phyloP scores from a whole-genome alignment of 1,139 yeast genomes.

The Blastobotrys malaysiensis region DNA sequence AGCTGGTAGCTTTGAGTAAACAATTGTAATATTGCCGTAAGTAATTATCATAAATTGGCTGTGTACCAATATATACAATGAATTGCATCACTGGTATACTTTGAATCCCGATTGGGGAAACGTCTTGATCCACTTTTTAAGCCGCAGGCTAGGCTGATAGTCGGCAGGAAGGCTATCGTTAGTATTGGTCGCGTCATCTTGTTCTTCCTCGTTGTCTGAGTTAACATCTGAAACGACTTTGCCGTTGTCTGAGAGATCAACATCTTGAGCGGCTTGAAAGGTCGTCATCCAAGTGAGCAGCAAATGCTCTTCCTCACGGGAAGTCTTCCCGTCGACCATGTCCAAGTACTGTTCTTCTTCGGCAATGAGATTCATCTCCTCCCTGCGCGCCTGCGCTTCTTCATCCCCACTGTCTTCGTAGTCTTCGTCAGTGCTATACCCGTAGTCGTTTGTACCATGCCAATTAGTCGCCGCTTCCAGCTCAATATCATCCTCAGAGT shows the following conservation, averaged over 20 bases:
- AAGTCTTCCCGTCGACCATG: slow-evolving; percentile 4
- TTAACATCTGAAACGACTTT: no score
- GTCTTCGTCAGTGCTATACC: not conserved
- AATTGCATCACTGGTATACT: no score
- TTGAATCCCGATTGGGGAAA: not conserved
- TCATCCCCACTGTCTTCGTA: not conserved
- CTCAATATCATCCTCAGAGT: not conserved
- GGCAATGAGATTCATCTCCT: not conserved
- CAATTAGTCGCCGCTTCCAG: not conserved
- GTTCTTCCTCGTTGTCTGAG: no score
- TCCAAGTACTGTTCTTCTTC: slow-evolving; percentile 3
- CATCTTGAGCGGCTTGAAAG: not conserved
- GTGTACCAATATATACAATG: no score
- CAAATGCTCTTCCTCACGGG: slow-evolving; percentile 9
- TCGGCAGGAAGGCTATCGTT: no score
- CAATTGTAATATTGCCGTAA: no score
- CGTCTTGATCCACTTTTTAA: not conserved
- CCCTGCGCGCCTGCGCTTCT: not conserved
- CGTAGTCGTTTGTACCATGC: not conserved
- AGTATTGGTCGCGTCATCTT: no score
- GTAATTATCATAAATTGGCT: no score
- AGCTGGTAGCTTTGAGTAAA: no score
- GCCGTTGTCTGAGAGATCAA: no score
- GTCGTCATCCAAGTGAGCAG: slow-evolving; percentile 9
- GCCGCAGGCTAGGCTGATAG: not conserved